Base-by-base conservation (phyloP, 1,139 yeast species). In the Geotrichum cucujoidarum region DNA sequence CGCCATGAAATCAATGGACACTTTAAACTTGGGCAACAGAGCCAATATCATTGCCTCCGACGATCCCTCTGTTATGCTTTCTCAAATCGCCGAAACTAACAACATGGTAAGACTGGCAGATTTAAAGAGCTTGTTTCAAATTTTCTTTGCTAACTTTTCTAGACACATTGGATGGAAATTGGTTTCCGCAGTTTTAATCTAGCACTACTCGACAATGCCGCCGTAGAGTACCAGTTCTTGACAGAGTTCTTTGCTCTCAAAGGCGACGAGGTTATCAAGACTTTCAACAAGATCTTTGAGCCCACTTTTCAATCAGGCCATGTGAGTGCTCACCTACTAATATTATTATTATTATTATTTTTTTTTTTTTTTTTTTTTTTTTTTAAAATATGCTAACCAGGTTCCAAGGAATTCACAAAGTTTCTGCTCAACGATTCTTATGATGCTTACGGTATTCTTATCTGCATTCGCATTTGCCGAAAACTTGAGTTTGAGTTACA, bases 21-120 rank as follows among this genome's bases (percentile, higher is more conserved):
- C 78, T 56, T 69, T 80, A 36, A 74, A 69, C 55, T 74, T 86
- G 1, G 79, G 82, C 21, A 76, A 75, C 53, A 67, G 95, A 48
- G 65, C 75, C 17, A 74, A 76, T 18, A 70, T 83, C 1, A 64
- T 83, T 21, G 66, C 71, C 4, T 74, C 74, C 3, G 76, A 75
- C 21, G 80, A 78, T 49, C 75, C 77, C 40, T 74, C 83, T 0
- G 89, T 86, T 0, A 80, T 89, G 67, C 80, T 88, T 4, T 86
- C 94, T 0, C 94, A 85, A 60, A 84, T 87, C 33, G 95, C 96
- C 0, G 95, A 88, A 64, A 77, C 83, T 10, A 80, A 81, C 34
- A 81, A 81, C 2, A 72, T 77, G 47, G 37, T 35, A 21, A 20
- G 38, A 20, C 6, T 24, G 6, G 27, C 6, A 24, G 10, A 24